These are phyloP conservation scores for Citrullus colocynthis DNA, from an alignment of 306 rosid genomes.

Conservation along the genomic window DNA sequence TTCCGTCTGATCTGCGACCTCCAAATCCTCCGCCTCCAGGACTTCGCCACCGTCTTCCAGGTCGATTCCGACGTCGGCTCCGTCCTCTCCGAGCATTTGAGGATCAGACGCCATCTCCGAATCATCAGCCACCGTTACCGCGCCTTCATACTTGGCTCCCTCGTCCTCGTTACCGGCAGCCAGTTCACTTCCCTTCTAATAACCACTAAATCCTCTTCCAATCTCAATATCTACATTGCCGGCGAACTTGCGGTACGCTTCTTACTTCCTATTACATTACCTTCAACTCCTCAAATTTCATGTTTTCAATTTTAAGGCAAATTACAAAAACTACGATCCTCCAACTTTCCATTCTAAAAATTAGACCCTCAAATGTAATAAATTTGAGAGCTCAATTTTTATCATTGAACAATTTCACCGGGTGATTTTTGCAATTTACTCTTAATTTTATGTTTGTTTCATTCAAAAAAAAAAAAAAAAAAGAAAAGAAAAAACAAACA, in stretches of 20 bases:
- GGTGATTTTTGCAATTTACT: no score
- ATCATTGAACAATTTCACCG: no score
- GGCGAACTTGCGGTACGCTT: constrained; percentile 77
- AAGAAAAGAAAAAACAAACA: no score
- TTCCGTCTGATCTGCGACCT: constrained; percentile 80
- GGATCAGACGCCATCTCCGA: constrained; percentile 63
- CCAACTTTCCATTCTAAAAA: no score
- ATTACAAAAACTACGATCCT: no score
- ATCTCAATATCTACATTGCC: constrained; percentile 23
- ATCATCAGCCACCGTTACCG: constrained; percentile 89
- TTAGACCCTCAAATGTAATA: no score
- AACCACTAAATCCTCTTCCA: constrained; percentile 26
- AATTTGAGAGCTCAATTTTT: no score
- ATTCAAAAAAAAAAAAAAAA: no score
- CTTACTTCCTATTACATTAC: no score
- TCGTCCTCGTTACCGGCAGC: constrained; percentile 52
- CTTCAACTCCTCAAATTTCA: no score
- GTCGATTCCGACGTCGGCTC: constrained; percentile 63
- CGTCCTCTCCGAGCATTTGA: constrained; percentile 63
- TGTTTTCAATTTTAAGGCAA: no score
- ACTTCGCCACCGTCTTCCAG: constrained; percentile 59
- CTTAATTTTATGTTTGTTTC: no score
- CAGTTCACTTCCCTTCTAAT: constrained; percentile 57
- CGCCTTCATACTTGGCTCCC: constrained; percentile 39
- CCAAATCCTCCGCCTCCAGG: constrained; percentile 70